Evolutionary conservation across 2,329 filamentous ascomycete species (phyloP), one percentile per base, ranked within the genome.

Genomic region (Purpureocillium takamizusanense): DNA sequence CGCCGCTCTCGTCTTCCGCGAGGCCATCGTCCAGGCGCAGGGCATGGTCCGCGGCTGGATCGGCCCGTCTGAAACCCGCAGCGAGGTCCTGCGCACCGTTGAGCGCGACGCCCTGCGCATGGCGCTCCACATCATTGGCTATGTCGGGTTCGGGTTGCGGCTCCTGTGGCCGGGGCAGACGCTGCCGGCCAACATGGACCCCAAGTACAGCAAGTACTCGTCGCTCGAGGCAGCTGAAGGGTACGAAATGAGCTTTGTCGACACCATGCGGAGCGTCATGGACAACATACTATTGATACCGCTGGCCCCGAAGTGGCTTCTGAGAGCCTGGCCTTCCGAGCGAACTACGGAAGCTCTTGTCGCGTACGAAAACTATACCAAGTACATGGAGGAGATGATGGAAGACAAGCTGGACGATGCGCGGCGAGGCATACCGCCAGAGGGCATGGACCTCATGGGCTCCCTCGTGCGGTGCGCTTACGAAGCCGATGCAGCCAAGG

Each of bases 301-400:
- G 33, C 43, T 86, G 7, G 50, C 76, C 3, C 82, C 81, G 0
- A 59, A 55, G 14, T 77, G 72, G 66, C 48, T 81, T 4, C 55
- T 81, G 53, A 59, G 65, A 66, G 42, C 60, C 11, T 53, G 74
- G 7, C 77, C 78, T 0, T 65, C 74, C 46, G 62, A 74, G 44
- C 56, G 60, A 12, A 63, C 75, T 28, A 71, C 67, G 40, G 55
- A 62, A 14, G 73, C 79, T 1, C 62, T 69, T 17, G 60, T 70
- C 38, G 73, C 79, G 3, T 70, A 76, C 38, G 54, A 59, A 4
- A 81, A 87, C 57, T 86, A 81, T 65, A 62, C 70, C 27, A 68
- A 72, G 43, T 87, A 87, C 57, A 80, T 86, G 74, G 65, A 74
- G 33, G 79, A 86, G 50, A 70, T 87, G 32, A 70, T 85, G 41